These are phyloP conservation scores for Cyclostephanos invisitatus DNA, from an alignment of 108 stramenopile genomes.

Conservation along the genomic window DNA sequence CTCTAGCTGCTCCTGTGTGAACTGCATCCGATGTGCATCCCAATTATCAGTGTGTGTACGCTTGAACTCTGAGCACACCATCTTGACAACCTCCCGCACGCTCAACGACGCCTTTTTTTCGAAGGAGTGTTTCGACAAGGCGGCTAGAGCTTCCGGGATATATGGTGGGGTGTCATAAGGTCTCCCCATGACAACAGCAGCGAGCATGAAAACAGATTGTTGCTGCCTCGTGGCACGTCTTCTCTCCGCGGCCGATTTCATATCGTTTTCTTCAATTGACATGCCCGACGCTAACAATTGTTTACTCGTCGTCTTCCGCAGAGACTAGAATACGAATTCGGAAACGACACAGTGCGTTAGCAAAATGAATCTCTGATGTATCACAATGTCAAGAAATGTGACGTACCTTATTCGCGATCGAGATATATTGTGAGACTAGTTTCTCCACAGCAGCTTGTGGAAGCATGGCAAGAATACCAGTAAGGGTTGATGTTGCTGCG, in stretches of 20 bases:
- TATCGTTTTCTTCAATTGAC: constrained; percentile 41
- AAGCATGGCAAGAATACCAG: constrained; percentile 80
- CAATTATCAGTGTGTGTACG: constrained; percentile 91
- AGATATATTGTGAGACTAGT: constrained; percentile 72
- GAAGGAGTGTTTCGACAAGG: constrained; percentile 89
- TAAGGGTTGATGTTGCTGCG: constrained; percentile 77
- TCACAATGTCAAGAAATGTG: not conserved
- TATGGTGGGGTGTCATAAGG: constrained; percentile 87
- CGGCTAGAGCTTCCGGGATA: constrained; percentile 79
- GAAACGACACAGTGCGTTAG: not conserved
- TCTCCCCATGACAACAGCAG: constrained; percentile 73
- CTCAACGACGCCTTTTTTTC: constrained; percentile 77
- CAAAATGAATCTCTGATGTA: not conserved
- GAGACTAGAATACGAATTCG: constrained; percentile 24
- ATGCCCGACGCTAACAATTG: not conserved
- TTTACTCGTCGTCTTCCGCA: constrained; percentile 71
- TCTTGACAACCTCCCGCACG: constrained; percentile 89
- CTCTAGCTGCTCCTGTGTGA: constrained; percentile 84
- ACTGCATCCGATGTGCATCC: constrained; percentile 77
- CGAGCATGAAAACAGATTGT: constrained; percentile 81
- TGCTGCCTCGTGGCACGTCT: constrained; percentile 71
- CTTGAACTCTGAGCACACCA: constrained; percentile 87
- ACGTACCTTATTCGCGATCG: constrained; percentile 56
- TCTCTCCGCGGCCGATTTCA: constrained; percentile 53
- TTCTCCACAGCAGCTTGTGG: constrained; percentile 48